These are phyloP conservation scores for Aspergillus sclerotialis DNA, from an alignment of 2,329 filamentous ascomycete genomes.

Conservation along the genomic window DNA sequence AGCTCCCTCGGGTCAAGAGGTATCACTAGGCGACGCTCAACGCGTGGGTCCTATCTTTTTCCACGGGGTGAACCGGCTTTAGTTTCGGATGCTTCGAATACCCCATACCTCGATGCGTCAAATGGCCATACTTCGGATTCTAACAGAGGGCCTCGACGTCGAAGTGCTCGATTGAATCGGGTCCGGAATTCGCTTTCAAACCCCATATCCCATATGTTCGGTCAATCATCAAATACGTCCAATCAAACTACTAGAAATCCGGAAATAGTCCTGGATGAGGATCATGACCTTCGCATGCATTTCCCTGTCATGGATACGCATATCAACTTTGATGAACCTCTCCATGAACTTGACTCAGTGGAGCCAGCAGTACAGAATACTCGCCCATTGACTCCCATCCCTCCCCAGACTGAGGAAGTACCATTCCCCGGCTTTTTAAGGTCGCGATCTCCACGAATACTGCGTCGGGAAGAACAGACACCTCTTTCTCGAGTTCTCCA, in stretches of 20 bases:
- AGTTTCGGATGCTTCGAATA: slow-evolving; percentile 21
- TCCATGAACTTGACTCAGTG: slow-evolving; percentile 36
- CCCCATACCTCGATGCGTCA: slow-evolving; percentile 20
- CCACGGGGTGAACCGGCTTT: slow-evolving; percentile 28
- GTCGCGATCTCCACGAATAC: slow-evolving; percentile 46
- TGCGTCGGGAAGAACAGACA: slow-evolving; percentile 54
- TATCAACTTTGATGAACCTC: slow-evolving; percentile 32
- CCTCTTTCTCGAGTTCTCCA: slow-evolving; percentile 56
- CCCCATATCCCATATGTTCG: slow-evolving; percentile 40
- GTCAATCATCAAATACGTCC: slow-evolving; percentile 23
- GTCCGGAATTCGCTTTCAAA: slow-evolving; percentile 38
- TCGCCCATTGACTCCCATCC: slow-evolving; percentile 19
- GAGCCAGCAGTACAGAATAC: slow-evolving; percentile 30
- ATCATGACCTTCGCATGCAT: slow-evolving; percentile 24
- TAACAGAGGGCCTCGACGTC: slow-evolving; percentile 30
- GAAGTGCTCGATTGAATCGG: slow-evolving; percentile 34
- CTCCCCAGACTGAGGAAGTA: slow-evolving; percentile 20
- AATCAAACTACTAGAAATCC: slow-evolving; percentile 18
- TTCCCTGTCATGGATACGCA: slow-evolving; percentile 34
- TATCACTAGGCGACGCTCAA: slow-evolving; percentile 32
- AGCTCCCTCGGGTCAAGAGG: slow-evolving; percentile 32
- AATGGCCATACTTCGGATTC: slow-evolving; percentile 20
- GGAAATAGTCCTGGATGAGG: slow-evolving; percentile 23
- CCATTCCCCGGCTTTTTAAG: slow-evolving; percentile 39
- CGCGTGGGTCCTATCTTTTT: slow-evolving; percentile 33